phyloP scores from a whole-genome alignment of 2,329 filamentous ascomycete species.

The Neopestalotiopsis sp. region DNA sequence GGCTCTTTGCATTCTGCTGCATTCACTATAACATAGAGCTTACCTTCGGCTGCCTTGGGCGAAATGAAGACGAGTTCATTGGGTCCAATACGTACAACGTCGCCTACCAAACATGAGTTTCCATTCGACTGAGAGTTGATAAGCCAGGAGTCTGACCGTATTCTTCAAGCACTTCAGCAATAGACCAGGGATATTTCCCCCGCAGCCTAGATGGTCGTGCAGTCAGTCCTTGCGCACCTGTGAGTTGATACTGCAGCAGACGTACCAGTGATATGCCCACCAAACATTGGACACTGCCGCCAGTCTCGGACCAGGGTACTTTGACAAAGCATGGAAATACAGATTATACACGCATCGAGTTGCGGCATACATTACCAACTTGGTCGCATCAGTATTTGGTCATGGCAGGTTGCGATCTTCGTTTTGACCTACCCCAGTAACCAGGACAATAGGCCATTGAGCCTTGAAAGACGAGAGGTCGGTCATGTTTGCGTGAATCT shows the following conservation, averaged over 20 bases:
- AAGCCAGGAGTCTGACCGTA: constrained; percentile 13
- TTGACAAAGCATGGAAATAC: background rate
- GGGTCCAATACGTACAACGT: constrained; percentile 26
- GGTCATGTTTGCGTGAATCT: background rate
- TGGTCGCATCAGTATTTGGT: background rate
- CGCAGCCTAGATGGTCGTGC: constrained; percentile 7
- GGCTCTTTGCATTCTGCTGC: background rate
- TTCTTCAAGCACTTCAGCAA: constrained; percentile 12
- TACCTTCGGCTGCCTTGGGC: constrained; percentile 19
- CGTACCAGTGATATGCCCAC: constrained; percentile 5
- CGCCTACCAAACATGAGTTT: constrained; percentile 15
- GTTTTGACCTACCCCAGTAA: background rate
- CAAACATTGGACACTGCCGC: background rate
- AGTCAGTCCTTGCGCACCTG: background rate
- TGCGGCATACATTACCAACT: background rate
- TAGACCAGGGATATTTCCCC: constrained; percentile 16
- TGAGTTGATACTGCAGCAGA: background rate
- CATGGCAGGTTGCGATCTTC: background rate
- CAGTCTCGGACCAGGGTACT: background rate
- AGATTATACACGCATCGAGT: background rate
- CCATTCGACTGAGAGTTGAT: background rate
- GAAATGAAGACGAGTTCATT: constrained; percentile 28
- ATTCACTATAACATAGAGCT: background rate
- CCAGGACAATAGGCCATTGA: background rate
- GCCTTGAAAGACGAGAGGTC: background rate